phyloP scores from a whole-genome alignment of 2,329 filamentous ascomycete genomes.

The Claviceps maximensis region DNA sequence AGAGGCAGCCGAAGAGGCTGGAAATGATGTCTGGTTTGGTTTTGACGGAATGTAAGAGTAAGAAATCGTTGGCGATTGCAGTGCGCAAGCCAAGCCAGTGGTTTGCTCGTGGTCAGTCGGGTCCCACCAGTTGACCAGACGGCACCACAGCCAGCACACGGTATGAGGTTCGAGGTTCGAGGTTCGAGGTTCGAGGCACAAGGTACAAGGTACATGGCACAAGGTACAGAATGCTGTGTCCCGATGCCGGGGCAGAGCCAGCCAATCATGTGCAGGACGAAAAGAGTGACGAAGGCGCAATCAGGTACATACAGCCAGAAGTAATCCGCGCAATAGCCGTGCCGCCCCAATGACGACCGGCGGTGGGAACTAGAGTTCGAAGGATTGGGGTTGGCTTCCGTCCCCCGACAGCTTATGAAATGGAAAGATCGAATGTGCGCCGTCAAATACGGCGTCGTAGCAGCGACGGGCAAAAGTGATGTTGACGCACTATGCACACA shows the following conservation, averaged over 20 bases:
- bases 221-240: not conserved
- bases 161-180: not conserved
- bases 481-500: no score
- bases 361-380: no score
- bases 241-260: not conserved
- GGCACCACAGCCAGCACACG: no score
- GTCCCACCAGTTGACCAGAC: not conserved
- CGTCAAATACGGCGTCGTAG: no score
- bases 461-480: no score
- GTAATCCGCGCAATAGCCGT: not conserved
- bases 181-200: not conserved
- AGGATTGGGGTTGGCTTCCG: no score
- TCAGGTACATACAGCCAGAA: not conserved
- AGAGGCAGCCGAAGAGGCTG: not conserved
- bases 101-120: not conserved
- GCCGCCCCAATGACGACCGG: not conserved
- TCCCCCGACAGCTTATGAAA: no score
- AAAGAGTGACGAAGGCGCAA: no score
- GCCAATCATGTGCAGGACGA: not conserved
- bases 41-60: not conserved
- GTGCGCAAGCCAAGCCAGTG: not conserved
- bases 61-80: not conserved
- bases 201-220: not conserved
- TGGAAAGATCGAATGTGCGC: no score
- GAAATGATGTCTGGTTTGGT: not conserved